Evolutionary conservation across 805 yeast genomes (phyloP), one percentile per base, ranked within the genome.

Genomic region (Starmerella kuoi): DNA sequence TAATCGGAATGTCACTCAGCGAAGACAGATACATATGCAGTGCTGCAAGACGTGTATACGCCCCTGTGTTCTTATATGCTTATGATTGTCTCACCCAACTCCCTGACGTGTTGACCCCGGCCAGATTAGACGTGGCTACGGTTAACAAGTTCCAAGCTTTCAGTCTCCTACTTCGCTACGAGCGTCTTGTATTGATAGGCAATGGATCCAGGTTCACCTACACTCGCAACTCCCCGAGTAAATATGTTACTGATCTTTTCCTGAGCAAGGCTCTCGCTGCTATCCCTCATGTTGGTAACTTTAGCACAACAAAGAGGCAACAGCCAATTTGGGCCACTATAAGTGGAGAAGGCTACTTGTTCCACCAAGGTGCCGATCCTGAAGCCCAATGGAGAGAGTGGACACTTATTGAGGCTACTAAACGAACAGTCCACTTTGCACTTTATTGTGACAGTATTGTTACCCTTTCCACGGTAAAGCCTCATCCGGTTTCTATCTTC

Each of bases 331-430:
- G 52, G 50, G 60, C 59, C 7, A 44, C 54, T 4, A 27, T 52
- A 5, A 39, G 48, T 21, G 38, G 31, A 3, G 54, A 50, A 24
- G 58, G 58, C 20, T 58, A 55, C 37, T 37, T 40, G 23, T 50
- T 59, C 46, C 53, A 51, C 35, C 46, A 51, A 24, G 54, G 56
- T 11, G 59, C 48, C 7, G 58, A 56, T n/a, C 48, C 41, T 5
- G 44, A 50, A 14, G 32, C 44, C n/a, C 62, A 59, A 34, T 72
- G 77, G 77, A 45, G 52, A 7, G 60, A 63, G 18, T 72, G 77
- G 77, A 59, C 66, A 2, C 44, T 57, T 20, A 65, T 63, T 47
- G 77, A 73, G 48, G 56, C 66, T 25, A 52, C 62, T 42, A 72
- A 70, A 48, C 58, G 63, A 11, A 42, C 57, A 2, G 46, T 49